Evolutionary conservation across 2,329 filamentous ascomycete species (phyloP), one percentile per base, ranked within the genome.

Genomic region (Stemphylium lycopersici): DNA sequence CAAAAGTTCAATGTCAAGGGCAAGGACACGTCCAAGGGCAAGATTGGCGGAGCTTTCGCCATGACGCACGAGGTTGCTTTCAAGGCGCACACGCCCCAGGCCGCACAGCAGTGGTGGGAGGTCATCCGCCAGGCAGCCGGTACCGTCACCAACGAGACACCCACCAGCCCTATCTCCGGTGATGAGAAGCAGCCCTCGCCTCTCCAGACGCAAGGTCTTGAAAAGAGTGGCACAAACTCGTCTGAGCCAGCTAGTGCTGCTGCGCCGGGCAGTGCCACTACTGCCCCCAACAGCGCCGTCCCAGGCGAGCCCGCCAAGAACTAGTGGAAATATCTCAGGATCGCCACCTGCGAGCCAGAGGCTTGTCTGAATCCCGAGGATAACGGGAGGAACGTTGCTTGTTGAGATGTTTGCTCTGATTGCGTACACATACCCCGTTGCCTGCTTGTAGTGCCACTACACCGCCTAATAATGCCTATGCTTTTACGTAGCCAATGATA

Each of bases 1-100:
- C 84, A 88, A 56, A 97, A 96, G 77, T 98, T 99, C 83, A 91
- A 87, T 69, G 83, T 99, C 75, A 96, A 96, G 80, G 95, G 95
- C 75, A 98, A 98, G 77, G 93, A 99, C 73, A 86, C 88, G 52
- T 89, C 88, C 68, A 90, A 90, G 72, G 81, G 83, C 56, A 90
- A 89, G 60, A 78, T 97, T 60, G 87, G 88, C 68, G 89, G 88
- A 79, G 93, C 91, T 71, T 84, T 97, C 62, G 85, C 89, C 42
- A 90, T 93, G 62, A 85, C 79, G 22, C 87, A 91, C 36, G 93
- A 98, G 76, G 82, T 96, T 33, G 79, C 83, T 26, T 97, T 97
- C 85, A 96, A 96, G 79, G 92, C 93, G 0, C 89, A 92, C 76
- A 91, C 90, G 1, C 76, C 90, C 2, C 81, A 84, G 24, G 91